phyloP scores from a whole-genome alignment of 2,329 filamentous ascomycete genomes.

The Botryotinia convoluta region DNA sequence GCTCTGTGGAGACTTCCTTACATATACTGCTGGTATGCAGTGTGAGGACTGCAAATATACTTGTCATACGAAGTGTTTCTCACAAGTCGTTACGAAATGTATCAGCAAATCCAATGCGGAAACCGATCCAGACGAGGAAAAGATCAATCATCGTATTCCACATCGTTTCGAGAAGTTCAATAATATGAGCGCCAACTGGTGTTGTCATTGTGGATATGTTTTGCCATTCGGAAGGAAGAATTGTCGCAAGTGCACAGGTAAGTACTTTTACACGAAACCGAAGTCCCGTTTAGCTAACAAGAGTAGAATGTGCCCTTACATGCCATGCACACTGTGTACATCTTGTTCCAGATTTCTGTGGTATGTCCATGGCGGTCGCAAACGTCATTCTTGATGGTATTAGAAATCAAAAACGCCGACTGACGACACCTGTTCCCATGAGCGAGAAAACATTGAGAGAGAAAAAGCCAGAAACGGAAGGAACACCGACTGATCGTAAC shows the following conservation, averaged over 20 bases:
- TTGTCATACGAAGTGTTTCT: conserved; percentile 96
- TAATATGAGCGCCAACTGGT: conserved; percentile 98
- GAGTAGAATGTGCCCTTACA: conserved; percentile 80
- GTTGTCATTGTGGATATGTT: conserved; percentile 97
- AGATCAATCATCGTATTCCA: conserved; percentile 98
- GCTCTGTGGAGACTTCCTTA: conserved; percentile 95
- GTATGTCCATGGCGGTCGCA: conserved; percentile 97
- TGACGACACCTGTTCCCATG: conserved; percentile 42
- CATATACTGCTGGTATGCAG: conserved; percentile 98
- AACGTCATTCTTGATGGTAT: conserved; percentile 91
- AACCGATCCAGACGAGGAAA: conserved; percentile 97
- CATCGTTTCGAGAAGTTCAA: conserved; percentile 96
- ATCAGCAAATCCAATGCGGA: conserved; percentile 99
- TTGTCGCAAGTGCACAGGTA: conserved; percentile 86
- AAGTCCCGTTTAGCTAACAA: conserved; percentile 34
- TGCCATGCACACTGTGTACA: conserved; percentile 90
- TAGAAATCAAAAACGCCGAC: conserved; percentile 68
- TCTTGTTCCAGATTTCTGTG: conserved; percentile 96
- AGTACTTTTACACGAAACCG: conserved; percentile 29
- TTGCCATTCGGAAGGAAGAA: conserved; percentile 94
- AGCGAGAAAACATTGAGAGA: conserved; percentile 33
- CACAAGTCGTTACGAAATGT: conserved; percentile 96
- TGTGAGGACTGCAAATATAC: conserved; percentile 99
- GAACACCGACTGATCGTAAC: conserved; percentile 26
- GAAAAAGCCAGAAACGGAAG: conserved; percentile 29